Conservation (phyloP, 768 basidiomycete species). For the Amanita brunnescens region DNA sequence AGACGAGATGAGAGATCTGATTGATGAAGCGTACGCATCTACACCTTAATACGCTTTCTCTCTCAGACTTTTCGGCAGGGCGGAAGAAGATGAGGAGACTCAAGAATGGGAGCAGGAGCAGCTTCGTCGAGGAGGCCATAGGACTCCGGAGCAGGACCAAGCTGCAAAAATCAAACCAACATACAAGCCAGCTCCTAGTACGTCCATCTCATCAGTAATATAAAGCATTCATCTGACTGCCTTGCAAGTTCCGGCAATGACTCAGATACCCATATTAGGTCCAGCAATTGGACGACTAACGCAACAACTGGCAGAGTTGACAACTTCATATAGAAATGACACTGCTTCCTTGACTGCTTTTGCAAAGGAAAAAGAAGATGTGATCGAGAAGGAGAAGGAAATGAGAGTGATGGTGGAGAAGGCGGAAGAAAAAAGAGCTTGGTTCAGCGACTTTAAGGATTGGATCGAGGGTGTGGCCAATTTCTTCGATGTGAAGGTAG, state of each 20-base stretch:
- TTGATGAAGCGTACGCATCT: conserved; percentile 64
- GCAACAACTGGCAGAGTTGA: conserved; percentile 48
- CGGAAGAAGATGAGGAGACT: conserved; percentile 79
- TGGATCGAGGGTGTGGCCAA: conserved; percentile 77
- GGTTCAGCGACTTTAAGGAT: conserved; percentile 72
- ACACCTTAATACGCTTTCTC: not conserved
- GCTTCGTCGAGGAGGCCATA: conserved; percentile 63
- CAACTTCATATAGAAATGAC: conserved; percentile 60
- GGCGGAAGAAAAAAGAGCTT: conserved; percentile 72
- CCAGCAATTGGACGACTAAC: conserved; percentile 54
- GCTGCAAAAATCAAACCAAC: conserved; percentile 37
- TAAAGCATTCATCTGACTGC: conserved; percentile 9
- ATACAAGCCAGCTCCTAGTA: conserved; percentile 72
- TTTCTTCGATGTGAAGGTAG: conserved; percentile 86
- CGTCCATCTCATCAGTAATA: conserved; percentile 11
- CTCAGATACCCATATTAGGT: conserved; percentile 55
- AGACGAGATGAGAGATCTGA: conserved; percentile 71
- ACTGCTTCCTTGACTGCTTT: conserved; percentile 47
- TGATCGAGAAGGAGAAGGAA: conserved; percentile 62
- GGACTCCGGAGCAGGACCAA: conserved; percentile 24
- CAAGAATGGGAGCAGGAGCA: conserved; percentile 84
- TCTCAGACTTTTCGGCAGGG: conserved; percentile 28
- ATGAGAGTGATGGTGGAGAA: conserved; percentile 65
- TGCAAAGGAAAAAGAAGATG: conserved; percentile 51
- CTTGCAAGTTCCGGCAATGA: conserved; percentile 52